Conservation (phyloP, 2,329 filamentous ascomycete species). For the Volutella citrinella region DNA sequence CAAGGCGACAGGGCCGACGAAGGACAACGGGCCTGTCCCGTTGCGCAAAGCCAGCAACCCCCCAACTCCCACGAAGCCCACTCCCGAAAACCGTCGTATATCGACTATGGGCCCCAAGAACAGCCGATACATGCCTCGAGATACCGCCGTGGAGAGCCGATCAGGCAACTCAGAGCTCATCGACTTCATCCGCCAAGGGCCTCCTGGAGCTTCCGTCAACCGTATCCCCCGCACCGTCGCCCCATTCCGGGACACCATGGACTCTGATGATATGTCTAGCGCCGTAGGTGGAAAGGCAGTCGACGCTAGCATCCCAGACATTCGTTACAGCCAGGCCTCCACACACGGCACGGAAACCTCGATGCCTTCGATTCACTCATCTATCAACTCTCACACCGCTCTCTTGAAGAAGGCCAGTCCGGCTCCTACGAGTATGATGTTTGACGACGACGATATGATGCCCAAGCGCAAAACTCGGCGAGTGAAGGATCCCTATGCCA, state of each 20-base stretch:
- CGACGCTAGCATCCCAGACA: slow-evolving; percentile 55
- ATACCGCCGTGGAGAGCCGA: slow-evolving; percentile 59
- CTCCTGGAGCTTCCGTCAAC: slow-evolving; percentile 57
- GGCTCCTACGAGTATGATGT: slow-evolving; percentile 30
- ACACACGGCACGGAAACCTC: slow-evolving; percentile 57
- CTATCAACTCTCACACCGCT: slow-evolving; percentile 72
- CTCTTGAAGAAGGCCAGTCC: slow-evolving; percentile 50
- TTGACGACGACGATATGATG: slow-evolving; percentile 53
- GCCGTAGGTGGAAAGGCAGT: slow-evolving; percentile 52
- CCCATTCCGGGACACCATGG: slow-evolving; percentile 80
- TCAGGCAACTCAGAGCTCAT: slow-evolving; percentile 83
- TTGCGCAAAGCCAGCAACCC: slow-evolving; percentile 33
- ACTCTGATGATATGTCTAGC: slow-evolving; percentile 69
- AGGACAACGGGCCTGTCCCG: slow-evolving; percentile 35
- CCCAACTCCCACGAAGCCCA: slow-evolving; percentile 32
- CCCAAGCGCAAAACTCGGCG: slow-evolving; percentile 74
- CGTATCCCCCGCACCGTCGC: slow-evolving; percentile 81
- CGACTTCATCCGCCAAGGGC: slow-evolving; percentile 90
- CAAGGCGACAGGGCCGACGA: slow-evolving; percentile 74
- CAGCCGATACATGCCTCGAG: slow-evolving; percentile 67
- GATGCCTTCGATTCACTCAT: slow-evolving; percentile 56
- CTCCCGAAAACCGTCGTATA: slow-evolving; percentile 43
- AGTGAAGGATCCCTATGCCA: slow-evolving; percentile 87
- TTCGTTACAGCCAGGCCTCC: slow-evolving; percentile 56
- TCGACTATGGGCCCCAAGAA: too few relatives aligned